Conservation (phyloP, 176 grass and related monocot species). For the Eleusine indica region DNA sequence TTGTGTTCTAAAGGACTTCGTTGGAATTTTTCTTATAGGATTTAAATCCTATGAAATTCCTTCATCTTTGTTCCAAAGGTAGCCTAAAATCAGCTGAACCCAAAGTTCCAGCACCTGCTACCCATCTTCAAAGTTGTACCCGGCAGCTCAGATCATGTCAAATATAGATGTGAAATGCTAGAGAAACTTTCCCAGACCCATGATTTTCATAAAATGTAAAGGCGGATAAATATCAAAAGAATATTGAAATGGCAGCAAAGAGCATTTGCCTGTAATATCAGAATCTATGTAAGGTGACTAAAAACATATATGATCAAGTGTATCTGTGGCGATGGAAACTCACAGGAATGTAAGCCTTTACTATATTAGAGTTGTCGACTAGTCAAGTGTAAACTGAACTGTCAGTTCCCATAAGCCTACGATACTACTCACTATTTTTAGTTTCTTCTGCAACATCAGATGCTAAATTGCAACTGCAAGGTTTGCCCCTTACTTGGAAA, state of each 20-base stretch:
- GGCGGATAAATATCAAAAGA: background rate
- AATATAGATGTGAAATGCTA: background rate
- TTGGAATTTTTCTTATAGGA: too few species aligned
- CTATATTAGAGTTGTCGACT: background rate
- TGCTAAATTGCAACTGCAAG: background rate
- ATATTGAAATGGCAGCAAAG: background rate
- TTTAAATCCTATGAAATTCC: too few species aligned
- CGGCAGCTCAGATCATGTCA: too few species aligned
- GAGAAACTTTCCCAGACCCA: background rate
- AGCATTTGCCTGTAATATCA: background rate
- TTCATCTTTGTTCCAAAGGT: too few species aligned
- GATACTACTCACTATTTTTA: background rate
- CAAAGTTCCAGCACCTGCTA: too few species aligned
- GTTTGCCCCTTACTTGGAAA: constrained; percentile 2
- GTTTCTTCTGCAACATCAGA: constrained; percentile 18
- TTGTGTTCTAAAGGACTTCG: too few species aligned
- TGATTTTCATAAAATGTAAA: too few species aligned
- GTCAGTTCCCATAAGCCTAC: background rate
- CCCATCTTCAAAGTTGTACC: too few species aligned
- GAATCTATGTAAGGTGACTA: background rate
- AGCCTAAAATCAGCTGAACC: too few species aligned
- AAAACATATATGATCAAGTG: background rate
- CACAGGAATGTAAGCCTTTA: background rate
- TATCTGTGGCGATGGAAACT: background rate
- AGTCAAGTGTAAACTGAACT: background rate